phyloP scores from a whole-genome alignment of 176 grass and related monocot species.

The Metroxylon sagu region DNA sequence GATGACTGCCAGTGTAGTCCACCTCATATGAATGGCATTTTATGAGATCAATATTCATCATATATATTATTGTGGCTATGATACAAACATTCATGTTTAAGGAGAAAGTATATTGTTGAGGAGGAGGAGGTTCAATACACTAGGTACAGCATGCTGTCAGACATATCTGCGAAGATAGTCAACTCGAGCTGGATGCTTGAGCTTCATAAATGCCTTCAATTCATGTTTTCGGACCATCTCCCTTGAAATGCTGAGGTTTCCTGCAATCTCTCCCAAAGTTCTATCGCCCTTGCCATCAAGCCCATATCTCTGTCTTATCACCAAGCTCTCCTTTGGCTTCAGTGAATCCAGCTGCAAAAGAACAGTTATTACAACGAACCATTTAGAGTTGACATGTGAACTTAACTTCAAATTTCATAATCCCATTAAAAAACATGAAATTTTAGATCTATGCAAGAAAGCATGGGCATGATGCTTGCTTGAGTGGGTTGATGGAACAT shows the following conservation, averaged over 20 bases:
- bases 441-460: too few species aligned
- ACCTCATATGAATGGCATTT: too few species aligned
- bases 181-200: constrained; percentile 75
- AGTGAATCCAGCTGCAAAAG: constrained; percentile 71
- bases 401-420: too few species aligned
- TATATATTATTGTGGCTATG: too few species aligned
- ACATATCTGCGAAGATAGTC: constrained; percentile 79
- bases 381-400: background rate
- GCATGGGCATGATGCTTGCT: too few species aligned
- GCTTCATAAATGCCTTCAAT: constrained; percentile 94
- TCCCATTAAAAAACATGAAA: too few species aligned
- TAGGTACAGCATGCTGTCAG: constrained; percentile 22
- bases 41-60: too few species aligned
- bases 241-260: constrained; percentile 75
- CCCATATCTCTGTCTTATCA: constrained; percentile 80
- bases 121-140: background rate
- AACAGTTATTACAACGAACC: background rate
- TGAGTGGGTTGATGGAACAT: too few species aligned
- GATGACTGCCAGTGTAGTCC: too few species aligned
- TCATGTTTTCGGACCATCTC: constrained; percentile 94
- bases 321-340: constrained; percentile 88
- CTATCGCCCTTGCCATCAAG: constrained; percentile 70
- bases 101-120: too few species aligned
- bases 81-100: too few species aligned
- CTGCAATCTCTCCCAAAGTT: constrained; percentile 66